These are phyloP conservation scores for Fomitopsis schrenkii DNA, from an alignment of 1,284 basidiomycete genomes.

Conservation along the genomic window DNA sequence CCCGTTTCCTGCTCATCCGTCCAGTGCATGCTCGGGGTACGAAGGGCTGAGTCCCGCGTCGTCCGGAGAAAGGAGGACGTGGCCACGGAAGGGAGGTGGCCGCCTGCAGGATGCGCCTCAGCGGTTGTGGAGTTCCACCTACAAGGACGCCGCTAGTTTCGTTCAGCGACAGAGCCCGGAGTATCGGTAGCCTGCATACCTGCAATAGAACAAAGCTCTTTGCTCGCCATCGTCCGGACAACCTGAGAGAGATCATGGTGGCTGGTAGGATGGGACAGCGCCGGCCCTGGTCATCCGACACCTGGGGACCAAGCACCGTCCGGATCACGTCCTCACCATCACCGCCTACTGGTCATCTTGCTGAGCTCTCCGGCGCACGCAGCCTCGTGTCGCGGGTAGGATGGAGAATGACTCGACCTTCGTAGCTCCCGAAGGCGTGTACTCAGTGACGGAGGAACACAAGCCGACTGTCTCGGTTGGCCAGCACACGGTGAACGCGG, in stretches of 20 bases:
- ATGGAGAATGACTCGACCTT: conserved; percentile 83
- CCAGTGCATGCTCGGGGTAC: conserved; percentile 71
- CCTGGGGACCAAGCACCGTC: background rate
- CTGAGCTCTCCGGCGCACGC: background rate
- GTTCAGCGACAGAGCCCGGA: background rate
- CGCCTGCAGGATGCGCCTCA: conserved; percentile 69
- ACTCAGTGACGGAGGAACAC: conserved; percentile 81
- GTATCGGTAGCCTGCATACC: conserved; percentile 5
- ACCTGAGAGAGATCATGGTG: conserved; percentile 22
- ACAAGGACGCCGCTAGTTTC: conserved; percentile 27
- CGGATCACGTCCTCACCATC: background rate
- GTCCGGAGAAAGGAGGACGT: conserved; percentile 57
- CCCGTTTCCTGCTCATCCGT: conserved; percentile 51
- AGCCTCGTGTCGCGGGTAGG: conserved; percentile 6
- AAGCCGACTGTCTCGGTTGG: conserved; percentile 50
- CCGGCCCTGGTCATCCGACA: background rate
- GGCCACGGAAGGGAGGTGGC: conserved; percentile 65
- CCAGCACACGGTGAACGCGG: conserved; percentile 41
- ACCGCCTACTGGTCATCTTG: background rate
- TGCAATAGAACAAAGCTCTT: conserved; percentile 9
- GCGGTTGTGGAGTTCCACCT: conserved; percentile 40
- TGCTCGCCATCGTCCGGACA: conserved; percentile 12
- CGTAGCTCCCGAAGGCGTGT: conserved; percentile 83
- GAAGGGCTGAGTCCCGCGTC: conserved; percentile 66
- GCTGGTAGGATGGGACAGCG: conserved; percentile 7